phyloP scores from a whole-genome alignment of 352 stramenopile species.

The Paralagenidium karlingii region DNA sequence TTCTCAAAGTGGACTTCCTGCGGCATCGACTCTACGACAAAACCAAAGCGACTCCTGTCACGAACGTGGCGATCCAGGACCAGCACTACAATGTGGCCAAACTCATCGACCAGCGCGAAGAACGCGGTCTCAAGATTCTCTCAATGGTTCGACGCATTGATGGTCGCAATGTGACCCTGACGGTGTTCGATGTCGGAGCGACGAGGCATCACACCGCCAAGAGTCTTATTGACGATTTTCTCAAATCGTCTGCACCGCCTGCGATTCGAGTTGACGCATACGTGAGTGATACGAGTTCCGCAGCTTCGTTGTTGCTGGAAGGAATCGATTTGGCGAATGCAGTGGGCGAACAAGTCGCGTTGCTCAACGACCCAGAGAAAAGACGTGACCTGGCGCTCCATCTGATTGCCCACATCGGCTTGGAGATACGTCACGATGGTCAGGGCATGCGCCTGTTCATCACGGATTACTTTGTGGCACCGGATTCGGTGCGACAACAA shows the following conservation, averaged over 20 bases:
- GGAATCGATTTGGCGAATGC: constrained; percentile 26
- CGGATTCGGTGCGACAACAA: neutral
- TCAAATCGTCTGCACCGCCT: no score
- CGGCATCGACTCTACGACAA: constrained; percentile 49
- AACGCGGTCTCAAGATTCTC: constrained; percentile 50
- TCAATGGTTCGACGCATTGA: constrained; percentile 22
- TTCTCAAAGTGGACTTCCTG: constrained; percentile 26
- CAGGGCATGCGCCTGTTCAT: constrained; percentile 30
- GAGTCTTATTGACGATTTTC: neutral
- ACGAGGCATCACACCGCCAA: no score
- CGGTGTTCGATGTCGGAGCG: constrained; percentile 33
- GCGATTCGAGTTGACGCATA: constrained; percentile 56
- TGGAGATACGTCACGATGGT: constrained; percentile 37
- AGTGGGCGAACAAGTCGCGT: constrained; percentile 16
- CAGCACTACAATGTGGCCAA: constrained; percentile 23
- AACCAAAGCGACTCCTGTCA: constrained; percentile 48
- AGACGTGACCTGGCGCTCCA: constrained; percentile 16
- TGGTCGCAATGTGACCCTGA: constrained; percentile 31
- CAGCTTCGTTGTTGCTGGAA: constrained; percentile 32
- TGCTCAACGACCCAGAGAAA: constrained; percentile 3
- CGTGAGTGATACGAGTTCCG: constrained; percentile 27
- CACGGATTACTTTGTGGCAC: constrained; percentile 16
- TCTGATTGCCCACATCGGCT: constrained; percentile 35
- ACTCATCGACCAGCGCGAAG: constrained; percentile 32
- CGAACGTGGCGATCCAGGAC: constrained; percentile 16